Evolutionary conservation across 2,329 filamentous ascomycete genomes (phyloP), one percentile per base, ranked within the genome.

Genomic region (Bipolaris gigantea): DNA sequence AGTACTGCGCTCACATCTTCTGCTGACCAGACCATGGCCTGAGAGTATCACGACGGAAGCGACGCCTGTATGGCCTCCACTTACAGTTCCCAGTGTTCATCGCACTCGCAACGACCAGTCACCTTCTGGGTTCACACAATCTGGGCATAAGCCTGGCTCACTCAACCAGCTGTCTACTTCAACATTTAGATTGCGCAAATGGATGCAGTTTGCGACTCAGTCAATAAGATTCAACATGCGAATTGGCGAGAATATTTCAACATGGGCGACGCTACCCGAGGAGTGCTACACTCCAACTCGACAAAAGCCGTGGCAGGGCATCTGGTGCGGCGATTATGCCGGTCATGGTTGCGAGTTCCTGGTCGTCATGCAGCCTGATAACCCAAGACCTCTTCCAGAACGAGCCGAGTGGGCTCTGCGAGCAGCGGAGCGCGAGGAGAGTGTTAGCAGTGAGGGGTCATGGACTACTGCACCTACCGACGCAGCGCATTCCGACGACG

Each of bases 291-390:
- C 86, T 0, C 91, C 93, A 0, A 96, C 92, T 0, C 72, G 77
- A 9, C 81, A 86, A 50, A 93, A 92, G 70, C 92, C 92, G 0
- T 97, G 87, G 79, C 86, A 91, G 59, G 93, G 93, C 0, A 90
- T 99, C 27, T 97, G 90, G 89, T 88, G 92, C 15, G 92, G 92
- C 0, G 92, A 97, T 71, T 97, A 96, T 67, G 88, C 86, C 23
- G 86, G 85, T 0, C 92, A 97, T 65, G 92, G 92, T 0, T 92
- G 89, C 71, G 93, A 97, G 73, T 96, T 97, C 51, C 69, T 97
- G 4, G 79, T 95, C 11, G 78, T 97, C 41, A 80, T 91, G 62
- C 94, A 99, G 67, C 85, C 86, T 0, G 86, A 88, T 46, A 71
- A 79, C 35, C 69, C 71, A 0, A 61, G 65, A 7, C 75, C 78